phyloP scores from a whole-genome alignment of 106 monocot species.

The Agapanthus africanus region DNA sequence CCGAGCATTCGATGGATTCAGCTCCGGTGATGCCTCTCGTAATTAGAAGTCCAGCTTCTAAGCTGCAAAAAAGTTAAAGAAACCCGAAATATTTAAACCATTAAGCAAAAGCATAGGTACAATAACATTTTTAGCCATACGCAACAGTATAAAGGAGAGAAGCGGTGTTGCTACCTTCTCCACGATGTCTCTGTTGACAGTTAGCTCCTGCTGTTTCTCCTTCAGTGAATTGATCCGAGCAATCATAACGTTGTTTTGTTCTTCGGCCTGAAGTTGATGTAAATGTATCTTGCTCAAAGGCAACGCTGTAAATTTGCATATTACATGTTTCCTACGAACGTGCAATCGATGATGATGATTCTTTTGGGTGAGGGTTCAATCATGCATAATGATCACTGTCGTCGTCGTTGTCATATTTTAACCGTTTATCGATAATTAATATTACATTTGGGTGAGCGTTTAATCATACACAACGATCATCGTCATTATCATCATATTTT shows the following conservation, averaged over 20 bases:
- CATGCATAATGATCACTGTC: no score
- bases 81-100: background rate
- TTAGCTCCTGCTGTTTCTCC: background rate
- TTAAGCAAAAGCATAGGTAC: background rate
- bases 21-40: background rate
- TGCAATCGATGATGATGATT: no score
- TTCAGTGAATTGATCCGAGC: background rate
- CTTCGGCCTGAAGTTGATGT: conserved; percentile 1
- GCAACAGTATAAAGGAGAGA: background rate
- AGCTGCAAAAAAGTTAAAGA: background rate
- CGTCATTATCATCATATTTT: no score
- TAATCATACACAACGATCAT: no score
- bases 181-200: background rate
- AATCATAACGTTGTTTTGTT: background rate
- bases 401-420: no score
- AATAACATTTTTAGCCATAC: background rate
- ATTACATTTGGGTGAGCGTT: no score
- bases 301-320: no score
- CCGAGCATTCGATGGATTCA: background rate
- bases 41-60: background rate
- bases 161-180: background rate
- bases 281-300: no score
- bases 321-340: no score
- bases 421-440: no score
- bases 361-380: no score